Conservation (phyloP, 306 rosid species). For the Luffa aegyptiaca region DNA sequence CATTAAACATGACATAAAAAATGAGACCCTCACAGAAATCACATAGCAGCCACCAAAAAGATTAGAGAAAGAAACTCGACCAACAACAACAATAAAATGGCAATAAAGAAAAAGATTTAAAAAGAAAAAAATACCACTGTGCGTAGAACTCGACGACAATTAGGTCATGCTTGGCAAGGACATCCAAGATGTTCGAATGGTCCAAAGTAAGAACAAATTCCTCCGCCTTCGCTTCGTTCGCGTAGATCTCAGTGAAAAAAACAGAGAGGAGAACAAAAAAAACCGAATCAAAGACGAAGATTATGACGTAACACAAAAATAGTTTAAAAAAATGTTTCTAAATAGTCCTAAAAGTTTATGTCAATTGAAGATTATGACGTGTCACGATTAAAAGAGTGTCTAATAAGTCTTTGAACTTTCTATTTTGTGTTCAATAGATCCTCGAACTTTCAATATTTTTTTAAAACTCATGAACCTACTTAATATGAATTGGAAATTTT, state of each 20-base stretch:
- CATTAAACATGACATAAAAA: neutral
- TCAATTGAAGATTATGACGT: no score
- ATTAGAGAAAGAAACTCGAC: neutral
- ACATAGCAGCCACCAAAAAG: neutral
- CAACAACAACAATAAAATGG: neutral
- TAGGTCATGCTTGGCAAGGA: slow-evolving; percentile 61
- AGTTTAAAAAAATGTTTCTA: no score
- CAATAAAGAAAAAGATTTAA: no score
- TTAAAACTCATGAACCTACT: no score
- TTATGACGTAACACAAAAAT: no score
- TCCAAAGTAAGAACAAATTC: slow-evolving; percentile 80
- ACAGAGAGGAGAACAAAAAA: slow-evolving; percentile 17
- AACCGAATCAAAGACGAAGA: slow-evolving; percentile 26
- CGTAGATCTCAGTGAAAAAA: neutral
- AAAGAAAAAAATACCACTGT: slow-evolving; percentile 41
- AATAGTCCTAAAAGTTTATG: no score
- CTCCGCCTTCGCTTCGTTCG: slow-evolving; percentile 28
- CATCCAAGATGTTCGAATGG: slow-evolving; percentile 66
- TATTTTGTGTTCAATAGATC: no score
- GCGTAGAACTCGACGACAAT: slow-evolving; percentile 91
- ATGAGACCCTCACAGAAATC: neutral
- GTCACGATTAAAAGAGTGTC: no score
- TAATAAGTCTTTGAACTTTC: no score
- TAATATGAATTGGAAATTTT: no score
- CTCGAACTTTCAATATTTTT: no score